These are phyloP conservation scores for Lipomyces yamadae DNA, from an alignment of 805 yeast species.

Conservation along the genomic window DNA sequence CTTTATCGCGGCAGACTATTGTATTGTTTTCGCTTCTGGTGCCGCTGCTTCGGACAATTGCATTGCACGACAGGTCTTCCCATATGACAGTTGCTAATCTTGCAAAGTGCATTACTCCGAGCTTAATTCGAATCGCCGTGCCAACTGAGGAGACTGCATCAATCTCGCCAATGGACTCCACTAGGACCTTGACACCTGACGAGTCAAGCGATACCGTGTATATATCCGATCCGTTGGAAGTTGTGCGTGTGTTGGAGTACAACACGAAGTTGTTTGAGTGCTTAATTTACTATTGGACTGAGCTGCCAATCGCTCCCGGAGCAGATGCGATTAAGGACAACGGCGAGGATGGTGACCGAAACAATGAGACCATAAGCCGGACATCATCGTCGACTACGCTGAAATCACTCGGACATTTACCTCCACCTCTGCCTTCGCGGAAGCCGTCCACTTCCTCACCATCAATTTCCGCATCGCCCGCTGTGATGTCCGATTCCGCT, in stretches of 20 bases:
- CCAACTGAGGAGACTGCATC: slow-evolving; percentile 14
- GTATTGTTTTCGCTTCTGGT: slow-evolving; percentile 28
- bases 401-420: slow-evolving; percentile 23
- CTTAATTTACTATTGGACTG: slow-evolving; percentile 33
- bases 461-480: slow-evolving; percentile 5
- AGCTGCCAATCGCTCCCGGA: slow-evolving; percentile 20
- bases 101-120: slow-evolving; percentile 33
- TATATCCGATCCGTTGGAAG: slow-evolving; percentile 32
- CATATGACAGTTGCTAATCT: slow-evolving; percentile 30
- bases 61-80: slow-evolving; percentile 23
- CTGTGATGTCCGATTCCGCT: not conserved
- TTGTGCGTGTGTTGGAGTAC: slow-evolving; percentile 25
- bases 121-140: slow-evolving; percentile 28
- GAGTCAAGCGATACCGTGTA: slow-evolving; percentile 7
- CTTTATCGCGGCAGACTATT: slow-evolving; percentile 33
- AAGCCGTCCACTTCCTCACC: slow-evolving; percentile 11
- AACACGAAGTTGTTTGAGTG: slow-evolving; percentile 34
- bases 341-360: slow-evolving; percentile 14
- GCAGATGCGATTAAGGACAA: not conserved
- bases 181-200: not conserved
- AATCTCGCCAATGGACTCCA: not conserved
- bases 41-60: slow-evolving; percentile 34
- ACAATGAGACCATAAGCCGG: not conserved
- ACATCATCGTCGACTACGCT: slow-evolving; percentile 19
- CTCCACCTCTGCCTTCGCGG: slow-evolving; percentile 36